A percentile compares a stretch with the other conserved stretches of the same genome.
These are phyloP conservation scores for Harringtonia aguacate DNA, from an alignment of 2,329 filamentous ascomycete genomes.

Conservation along the genomic window DNA sequence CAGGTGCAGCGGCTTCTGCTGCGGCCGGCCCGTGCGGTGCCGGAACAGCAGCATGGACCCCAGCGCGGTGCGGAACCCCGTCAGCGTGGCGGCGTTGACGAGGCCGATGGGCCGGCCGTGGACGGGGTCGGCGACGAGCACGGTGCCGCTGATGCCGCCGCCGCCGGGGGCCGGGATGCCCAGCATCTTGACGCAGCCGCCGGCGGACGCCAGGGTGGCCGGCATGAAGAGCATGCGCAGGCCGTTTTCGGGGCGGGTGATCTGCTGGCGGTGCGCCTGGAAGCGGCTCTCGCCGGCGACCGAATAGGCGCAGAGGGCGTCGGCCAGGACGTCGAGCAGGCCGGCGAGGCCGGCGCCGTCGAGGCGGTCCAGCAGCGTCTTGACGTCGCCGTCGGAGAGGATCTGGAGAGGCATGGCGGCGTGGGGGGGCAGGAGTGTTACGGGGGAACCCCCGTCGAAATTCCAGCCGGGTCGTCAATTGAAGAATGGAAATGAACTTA, in stretches of 20 bases:
- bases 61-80: conserved; percentile 58
- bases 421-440: too few relatives aligned
- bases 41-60: conserved; percentile 51
- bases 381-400: conserved; percentile 45
- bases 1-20: conserved; percentile 35
- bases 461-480: too few relatives aligned
- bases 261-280: conserved; percentile 49
- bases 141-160: conserved; percentile 28
- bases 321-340: conserved; percentile 46
- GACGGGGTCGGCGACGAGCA: conserved; percentile 48
- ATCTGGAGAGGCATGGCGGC: conserved; percentile 30
- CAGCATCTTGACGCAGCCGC: conserved; percentile 55
- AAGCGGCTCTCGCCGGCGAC: conserved; percentile 49
- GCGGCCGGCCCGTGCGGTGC: conserved; percentile 27
- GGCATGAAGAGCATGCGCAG: conserved; percentile 58
- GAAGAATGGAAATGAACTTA: too few relatives aligned
- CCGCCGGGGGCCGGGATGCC: conserved; percentile 18
- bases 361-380: conserved; percentile 41
- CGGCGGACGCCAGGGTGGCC: conserved; percentile 45
- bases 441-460: too few relatives aligned
- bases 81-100: conserved; percentile 57
- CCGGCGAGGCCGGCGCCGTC: conserved; percentile 43
- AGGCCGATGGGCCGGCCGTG: conserved; percentile 49
- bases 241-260: conserved; percentile 50
- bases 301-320: conserved; percentile 54